Percentiles rank a stretch among this genome's conserved stretches.
These are phyloP conservation scores for Hibiscus tridactylites DNA, from an alignment of 345 rosid genomes.

Conservation along the genomic window DNA sequence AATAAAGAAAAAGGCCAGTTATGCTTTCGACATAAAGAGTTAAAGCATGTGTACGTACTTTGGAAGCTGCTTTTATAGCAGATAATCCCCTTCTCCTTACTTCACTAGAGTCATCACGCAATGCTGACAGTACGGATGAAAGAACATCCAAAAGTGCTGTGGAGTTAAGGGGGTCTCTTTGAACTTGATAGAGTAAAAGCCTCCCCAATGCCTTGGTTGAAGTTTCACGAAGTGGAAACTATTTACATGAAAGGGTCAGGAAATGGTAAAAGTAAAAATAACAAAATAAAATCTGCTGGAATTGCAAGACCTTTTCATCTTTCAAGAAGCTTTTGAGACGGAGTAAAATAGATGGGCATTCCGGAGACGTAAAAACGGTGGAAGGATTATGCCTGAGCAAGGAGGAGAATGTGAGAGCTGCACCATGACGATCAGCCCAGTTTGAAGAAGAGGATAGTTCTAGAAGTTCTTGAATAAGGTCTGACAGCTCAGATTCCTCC, in stretches of 20 bases:
- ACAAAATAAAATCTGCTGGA: not conserved
- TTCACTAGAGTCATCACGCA: conserved; percentile 92
- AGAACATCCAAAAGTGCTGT: conserved; percentile 37
- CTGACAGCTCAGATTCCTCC: conserved; percentile 58
- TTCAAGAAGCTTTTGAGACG: conserved; percentile 51
- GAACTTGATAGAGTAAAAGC: conserved; percentile 55
- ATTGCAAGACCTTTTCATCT: conserved; percentile 73
- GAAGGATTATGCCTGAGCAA: conserved; percentile 71
- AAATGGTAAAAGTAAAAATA: not conserved
- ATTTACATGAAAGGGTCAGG: conserved; percentile 26
- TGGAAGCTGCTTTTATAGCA: conserved; percentile 70
- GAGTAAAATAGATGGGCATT: conserved; percentile 39
- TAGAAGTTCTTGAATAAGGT: conserved; percentile 45
- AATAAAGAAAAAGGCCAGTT: not conserved
- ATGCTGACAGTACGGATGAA: conserved; percentile 50
- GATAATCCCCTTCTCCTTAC: conserved; percentile 82
- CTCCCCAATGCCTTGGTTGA: conserved; percentile 88
- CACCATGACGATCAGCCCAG: conserved; percentile 88
- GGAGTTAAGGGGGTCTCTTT: conserved; percentile 43
- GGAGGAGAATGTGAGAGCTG: conserved; percentile 60
- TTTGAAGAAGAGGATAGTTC: conserved; percentile 41
- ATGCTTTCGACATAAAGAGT: not conserved
- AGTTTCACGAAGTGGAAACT: conserved; percentile 91
- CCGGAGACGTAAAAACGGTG: conserved; percentile 28
- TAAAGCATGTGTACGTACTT: conserved; percentile 32